Conservation (phyloP, 371 early-diverging fungal species). For the Gilbertella persicaria region DNA sequence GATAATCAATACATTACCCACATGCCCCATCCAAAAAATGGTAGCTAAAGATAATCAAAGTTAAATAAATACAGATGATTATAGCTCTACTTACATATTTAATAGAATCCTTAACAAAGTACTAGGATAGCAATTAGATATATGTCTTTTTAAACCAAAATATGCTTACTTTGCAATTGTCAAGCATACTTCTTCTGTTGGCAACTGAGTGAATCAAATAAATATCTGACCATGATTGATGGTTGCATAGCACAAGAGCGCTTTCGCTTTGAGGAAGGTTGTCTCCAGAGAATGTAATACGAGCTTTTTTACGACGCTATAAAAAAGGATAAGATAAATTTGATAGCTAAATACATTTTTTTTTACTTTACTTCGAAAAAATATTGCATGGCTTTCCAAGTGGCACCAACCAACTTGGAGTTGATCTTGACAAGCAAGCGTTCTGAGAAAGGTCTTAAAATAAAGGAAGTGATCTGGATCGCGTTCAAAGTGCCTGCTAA, state of each 20-base stretch:
- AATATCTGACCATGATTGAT: constrained; percentile 66
- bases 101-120: constrained; percentile 75
- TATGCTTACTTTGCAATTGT: constrained; percentile 60
- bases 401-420: constrained; percentile 54
- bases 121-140: constrained; percentile 35
- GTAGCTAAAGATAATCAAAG: constrained; percentile 45
- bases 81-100: constrained; percentile 56
- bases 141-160: neutral
- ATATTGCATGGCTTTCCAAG: constrained; percentile 72
- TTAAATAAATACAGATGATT: too few species aligned
- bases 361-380: constrained; percentile 43
- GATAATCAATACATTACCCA: constrained; percentile 38
- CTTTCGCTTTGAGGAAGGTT: constrained; percentile 54
- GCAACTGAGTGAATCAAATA: constrained; percentile 69
- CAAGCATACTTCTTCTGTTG: constrained; percentile 61
- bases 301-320: constrained; percentile 52
- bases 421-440: constrained; percentile 59
- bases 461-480: constrained; percentile 57
- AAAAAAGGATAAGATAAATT: constrained; percentile 1
- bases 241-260: constrained; percentile 68
- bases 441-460: constrained; percentile 57
- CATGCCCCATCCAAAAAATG: constrained; percentile 68
- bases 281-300: constrained; percentile 70
- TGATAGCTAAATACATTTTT: neutral
- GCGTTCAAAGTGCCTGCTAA: constrained; percentile 53